Evolutionary conservation across 164 flowering plant genomes (phyloP), one percentile per base, ranked within the genome.

Genomic region (Berberis vulgaris): DNA sequence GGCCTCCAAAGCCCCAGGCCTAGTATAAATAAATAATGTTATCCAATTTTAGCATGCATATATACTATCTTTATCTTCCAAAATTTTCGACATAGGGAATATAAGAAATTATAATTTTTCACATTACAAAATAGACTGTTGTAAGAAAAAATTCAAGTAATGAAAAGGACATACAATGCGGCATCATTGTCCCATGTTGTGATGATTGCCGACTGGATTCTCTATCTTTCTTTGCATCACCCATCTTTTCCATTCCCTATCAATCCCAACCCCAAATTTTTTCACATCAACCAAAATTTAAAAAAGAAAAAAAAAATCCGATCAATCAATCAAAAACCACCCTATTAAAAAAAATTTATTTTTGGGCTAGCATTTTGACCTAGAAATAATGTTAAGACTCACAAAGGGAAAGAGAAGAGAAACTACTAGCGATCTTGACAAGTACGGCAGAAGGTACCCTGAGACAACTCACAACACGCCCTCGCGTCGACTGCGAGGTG

Each of bases 361-460:
- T 26, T 26, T 26, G 26, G 26, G 26, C 57, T 1, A 9, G 5
- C 10, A 11, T 11, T 53, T 41, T 45, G 13, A 11, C 83, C 83
- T 77, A 76, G 68, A 74, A 77, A 74, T 68, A 76, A 70, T 6
- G 46, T 38, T 63, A 80, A 80, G 81, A 89, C 95, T 86, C 88
- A 87, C 95, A 82, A 89, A 85, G 50, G 40, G 81, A 82, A 89
- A 85, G 50, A 8, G 81, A 78, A 66, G 82, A 78, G 10, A 47
- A 52, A 52, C 10, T 52, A 87, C 70, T 89, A 92, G 91, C 95
- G 93, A 89, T 92, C 96, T 78, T 78, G 96, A 92, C 96, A 92
- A 92, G 95, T 72, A 69, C 90, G 86, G 78, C 88, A 52, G 54
- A 52, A 52, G 54, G 54, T 89, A 92, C 98, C 96, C 75, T 89